Evolutionary conservation across 2,329 filamentous ascomycete genomes (phyloP).

Genomic region (Venturia carpophila): DNA sequence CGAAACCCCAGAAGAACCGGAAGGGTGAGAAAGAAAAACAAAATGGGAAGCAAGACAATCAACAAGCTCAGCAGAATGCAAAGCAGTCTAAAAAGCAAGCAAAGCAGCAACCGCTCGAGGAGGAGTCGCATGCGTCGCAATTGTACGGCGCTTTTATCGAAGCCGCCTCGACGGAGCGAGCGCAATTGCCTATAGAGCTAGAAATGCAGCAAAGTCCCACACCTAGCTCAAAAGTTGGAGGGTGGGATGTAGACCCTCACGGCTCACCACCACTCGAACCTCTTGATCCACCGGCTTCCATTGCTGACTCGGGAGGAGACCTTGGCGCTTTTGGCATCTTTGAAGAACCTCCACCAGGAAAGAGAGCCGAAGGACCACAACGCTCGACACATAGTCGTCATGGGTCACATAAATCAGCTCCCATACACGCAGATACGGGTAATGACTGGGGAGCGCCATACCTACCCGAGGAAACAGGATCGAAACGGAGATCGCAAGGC

Average conservation of each 20-base stretch:
- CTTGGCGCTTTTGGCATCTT: neutral
- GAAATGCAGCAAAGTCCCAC: slow-evolving; percentile 9
- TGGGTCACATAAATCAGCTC: neutral
- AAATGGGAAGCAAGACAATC: neutral
- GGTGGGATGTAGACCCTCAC: slow-evolving; percentile 9
- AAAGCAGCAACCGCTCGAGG: neutral
- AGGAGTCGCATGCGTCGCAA: neutral
- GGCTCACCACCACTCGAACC: neutral
- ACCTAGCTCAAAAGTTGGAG: neutral
- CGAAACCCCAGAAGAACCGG: neutral
- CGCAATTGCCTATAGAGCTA: neutral
- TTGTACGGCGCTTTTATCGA: neutral
- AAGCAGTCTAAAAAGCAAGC: neutral
- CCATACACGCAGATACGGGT: neutral
- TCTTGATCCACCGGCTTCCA: neutral
- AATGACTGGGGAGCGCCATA: neutral
- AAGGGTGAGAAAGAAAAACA: neutral
- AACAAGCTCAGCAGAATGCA: neutral
- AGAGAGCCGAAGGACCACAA: neutral
- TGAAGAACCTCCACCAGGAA: neutral
- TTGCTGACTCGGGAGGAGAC: neutral
- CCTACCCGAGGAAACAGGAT: neutral
- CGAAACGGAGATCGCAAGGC: neutral
- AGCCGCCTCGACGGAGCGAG: neutral
- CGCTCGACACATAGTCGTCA: neutral